Percentiles rank a stretch among this genome's conserved stretches.
Conservation (phyloP, 2,329 filamentous ascomycete genomes). For the Whalleya microplaca region DNA sequence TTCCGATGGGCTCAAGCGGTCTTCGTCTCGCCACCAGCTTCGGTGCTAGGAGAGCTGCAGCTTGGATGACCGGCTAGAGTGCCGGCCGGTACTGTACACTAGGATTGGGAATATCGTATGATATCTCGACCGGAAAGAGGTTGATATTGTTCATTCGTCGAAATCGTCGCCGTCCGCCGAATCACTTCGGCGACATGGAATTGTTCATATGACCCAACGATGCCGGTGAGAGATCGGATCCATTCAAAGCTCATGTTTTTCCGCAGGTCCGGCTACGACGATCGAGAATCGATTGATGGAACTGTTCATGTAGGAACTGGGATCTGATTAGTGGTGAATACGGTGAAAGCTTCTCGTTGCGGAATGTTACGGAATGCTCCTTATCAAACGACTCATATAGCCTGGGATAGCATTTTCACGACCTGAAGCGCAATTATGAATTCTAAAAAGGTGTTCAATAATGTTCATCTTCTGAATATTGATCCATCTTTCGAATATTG, state of each 20-base stretch:
- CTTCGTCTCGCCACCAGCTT: constrained; percentile 85
- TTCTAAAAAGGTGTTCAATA: too few species aligned
- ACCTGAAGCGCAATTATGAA: too few species aligned
- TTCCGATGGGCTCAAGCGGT: constrained; percentile 92
- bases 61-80: constrained; percentile 80
- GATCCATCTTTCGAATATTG: too few species aligned
- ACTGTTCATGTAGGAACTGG: neutral
- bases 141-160: constrained; percentile 1
- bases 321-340: neutral
- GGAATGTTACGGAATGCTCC: too few species aligned
- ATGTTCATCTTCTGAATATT: too few species aligned
- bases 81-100: constrained; percentile 13
- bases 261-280: neutral
- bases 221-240: neutral
- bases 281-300: neutral
- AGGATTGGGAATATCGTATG: constrained; percentile 6
- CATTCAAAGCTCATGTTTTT: neutral
- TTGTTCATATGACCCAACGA: neutral
- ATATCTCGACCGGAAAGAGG: constrained; percentile 6
- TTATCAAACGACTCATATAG: too few species aligned
- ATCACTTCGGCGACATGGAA: neutral
- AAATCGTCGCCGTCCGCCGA: neutral
- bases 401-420: too few species aligned
- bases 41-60: constrained; percentile 79
- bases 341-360: neutral